Evolutionary conservation across 164 flowering plant species (phyloP), one percentile per base, ranked within the genome.

Genomic region (Umbilicus rupestris): DNA sequence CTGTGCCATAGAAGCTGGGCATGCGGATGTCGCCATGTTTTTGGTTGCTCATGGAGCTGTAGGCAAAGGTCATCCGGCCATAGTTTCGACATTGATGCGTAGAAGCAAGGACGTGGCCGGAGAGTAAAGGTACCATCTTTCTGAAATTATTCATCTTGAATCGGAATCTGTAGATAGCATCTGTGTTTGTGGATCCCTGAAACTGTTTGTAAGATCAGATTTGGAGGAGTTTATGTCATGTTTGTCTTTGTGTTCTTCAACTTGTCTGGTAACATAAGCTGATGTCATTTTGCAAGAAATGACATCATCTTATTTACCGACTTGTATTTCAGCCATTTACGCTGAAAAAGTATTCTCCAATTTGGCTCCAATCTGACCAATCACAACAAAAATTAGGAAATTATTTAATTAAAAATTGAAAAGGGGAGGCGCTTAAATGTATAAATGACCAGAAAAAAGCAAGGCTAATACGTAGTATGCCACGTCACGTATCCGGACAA

Each of bases 1-100:
- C 46, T 82, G 84, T 15, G 92, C 96, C 0, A 73, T 79, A 12
- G 93, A 86, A 71, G 85, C 84, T 7, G 87, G 90, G n/a, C 88
- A 84, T 20, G 64, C 73, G 35, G 49, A 81, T 69, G 79, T 87
- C 14, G 88, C 86, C 10, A 29, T 74, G 69, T 58, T 66, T 72
- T 66, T 85, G 75, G 68, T 84, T 20, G 74, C 77, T 12, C 77
- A 81, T 39, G 92, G 96, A 10, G 92, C 90, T 19, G 64, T 24
- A 20, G 77, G 75, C 8, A 71, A 73, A 75, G 76, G 68, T 60
- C 74, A 69, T 28, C 74, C 75, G 12, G 65, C 79, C 30, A 72
- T 73, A 26, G 68, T 59, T 45, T 71, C 65, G 42, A 75, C 78
- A 52, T 50, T 73, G 57, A 69, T 71, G 66, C 30, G 49, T 19